phyloP scores from a whole-genome alignment of 345 rosid species.

The Gossypium thurberi region DNA sequence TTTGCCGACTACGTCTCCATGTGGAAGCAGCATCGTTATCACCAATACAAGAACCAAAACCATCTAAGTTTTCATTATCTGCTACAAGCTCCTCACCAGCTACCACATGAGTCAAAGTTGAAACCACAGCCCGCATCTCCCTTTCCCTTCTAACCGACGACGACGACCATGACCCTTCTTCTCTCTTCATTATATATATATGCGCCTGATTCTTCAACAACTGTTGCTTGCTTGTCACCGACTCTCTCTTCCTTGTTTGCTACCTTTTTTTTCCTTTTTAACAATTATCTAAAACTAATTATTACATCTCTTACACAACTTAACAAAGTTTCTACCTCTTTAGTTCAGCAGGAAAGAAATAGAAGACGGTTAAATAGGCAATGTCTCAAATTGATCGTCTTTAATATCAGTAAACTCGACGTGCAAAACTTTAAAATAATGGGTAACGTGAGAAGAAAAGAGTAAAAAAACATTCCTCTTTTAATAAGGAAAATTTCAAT shows the following conservation, averaged over 20 bases:
- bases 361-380: not conserved
- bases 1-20: conserved; percentile 21
- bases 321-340: not conserved
- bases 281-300: not conserved
- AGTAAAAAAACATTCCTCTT: not conserved
- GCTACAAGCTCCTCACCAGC: not conserved
- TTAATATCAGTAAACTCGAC: not conserved
- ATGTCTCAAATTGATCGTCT: not conserved
- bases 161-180: not conserved
- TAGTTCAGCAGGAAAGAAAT: not conserved
- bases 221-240: not conserved
- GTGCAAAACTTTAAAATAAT: not conserved
- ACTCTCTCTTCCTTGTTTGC: conserved; percentile 20
- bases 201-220: conserved; percentile 5
- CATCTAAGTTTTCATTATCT: conserved; percentile 1
- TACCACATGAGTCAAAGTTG: conserved; percentile 65
- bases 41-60: not conserved
- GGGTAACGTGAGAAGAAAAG: not conserved
- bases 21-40: conserved; percentile 19
- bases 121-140: conserved; percentile 71
- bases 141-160: conserved; percentile 35
- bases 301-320: not conserved
- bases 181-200: not conserved
- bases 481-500: not conserved
- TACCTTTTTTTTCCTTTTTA: conserved; percentile 19